Base-by-base conservation (phyloP, 169 alveolate species). In the Blepharisma undulans region DNA sequence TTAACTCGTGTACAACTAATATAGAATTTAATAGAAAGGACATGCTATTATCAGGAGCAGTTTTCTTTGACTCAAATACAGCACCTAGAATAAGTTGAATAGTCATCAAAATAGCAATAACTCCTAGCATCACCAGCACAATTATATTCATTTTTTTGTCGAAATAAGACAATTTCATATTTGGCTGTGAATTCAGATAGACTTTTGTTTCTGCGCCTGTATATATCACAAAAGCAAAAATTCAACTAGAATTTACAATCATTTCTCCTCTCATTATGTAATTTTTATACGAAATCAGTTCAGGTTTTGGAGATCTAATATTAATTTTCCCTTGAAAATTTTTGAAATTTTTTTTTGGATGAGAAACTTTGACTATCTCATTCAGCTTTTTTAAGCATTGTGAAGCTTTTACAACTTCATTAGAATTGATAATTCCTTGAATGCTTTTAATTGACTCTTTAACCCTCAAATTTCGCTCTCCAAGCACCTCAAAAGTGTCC, bases 181-280 rank as follows among this genome's bases (percentile, higher is more conserved):
- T 94, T 18, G 93, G 92, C 10, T 94, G 88, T 0, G 98, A 95
- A 89, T 98, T 98, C 85, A 95, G 91, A 97, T 97, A 96, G 74
- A 98, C 91, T 90, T 98, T 97, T n/a, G 98, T 96, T 87, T 98
- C 96, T 80, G 95, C 95, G 5, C 99, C 99, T 4, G 98, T 93
- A 92, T 97, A 96, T 3, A 97, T 96, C 10, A 95, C 99, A 3
- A 97, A 90, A 72, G 99, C 99, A 27, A 95, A 93, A 18, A 97
- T 95, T 98, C 98, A 97, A 66, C 94, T 97, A 2, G 99, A 97
- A 87, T 97, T 97, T 90, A 95, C 97, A 27, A 98, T 90, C 36
- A 97, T 94, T 29, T 98, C 95, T 8, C 99, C 99, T 91, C 98
- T 93, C 48, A 97, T 91, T 72, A 98, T 93, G 87, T 97, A 89